These are phyloP conservation scores for Sodiomyces alkalinus DNA, from an alignment of 2,329 filamentous ascomycete genomes.

Conservation along the genomic window DNA sequence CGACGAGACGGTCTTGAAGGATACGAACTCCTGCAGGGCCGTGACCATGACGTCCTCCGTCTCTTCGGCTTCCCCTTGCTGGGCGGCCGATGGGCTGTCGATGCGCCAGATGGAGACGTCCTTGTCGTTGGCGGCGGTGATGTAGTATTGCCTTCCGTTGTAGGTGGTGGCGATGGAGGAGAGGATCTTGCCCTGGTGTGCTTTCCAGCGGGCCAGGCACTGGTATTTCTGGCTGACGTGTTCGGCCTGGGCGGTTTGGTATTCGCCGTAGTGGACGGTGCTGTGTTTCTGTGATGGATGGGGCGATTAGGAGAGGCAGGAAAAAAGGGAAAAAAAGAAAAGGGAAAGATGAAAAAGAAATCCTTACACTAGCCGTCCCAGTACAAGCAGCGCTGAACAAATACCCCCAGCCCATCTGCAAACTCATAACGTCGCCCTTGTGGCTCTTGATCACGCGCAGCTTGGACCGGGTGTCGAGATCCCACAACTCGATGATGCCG, in stretches of 20 bases:
- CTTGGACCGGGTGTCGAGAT: conserved; percentile 84
- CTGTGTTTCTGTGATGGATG: conserved; percentile 40
- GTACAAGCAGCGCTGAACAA: conserved; percentile 82
- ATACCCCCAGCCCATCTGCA: conserved; percentile 73
- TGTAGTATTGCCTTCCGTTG: conserved; percentile 64
- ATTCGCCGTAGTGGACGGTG: conserved; percentile 47
- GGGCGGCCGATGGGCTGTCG: conserved; percentile 8
- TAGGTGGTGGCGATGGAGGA: conserved; percentile 63
- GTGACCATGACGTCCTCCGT: conserved; percentile 46
- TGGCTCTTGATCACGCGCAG: conserved; percentile 74
- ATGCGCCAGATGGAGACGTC: conserved; percentile 82
- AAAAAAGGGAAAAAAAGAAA: conserved; percentile 5
- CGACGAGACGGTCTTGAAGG: conserved; percentile 83
- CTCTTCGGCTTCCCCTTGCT: conserved; percentile 16
- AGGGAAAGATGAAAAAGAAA: not conserved
- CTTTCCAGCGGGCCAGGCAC: conserved; percentile 61
- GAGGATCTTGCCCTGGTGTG: conserved; percentile 76
- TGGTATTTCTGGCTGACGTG: conserved; percentile 68
- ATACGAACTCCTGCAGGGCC: conserved; percentile 71
- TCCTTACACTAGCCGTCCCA: conserved; percentile 64
- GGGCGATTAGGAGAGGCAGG: too few species aligned
- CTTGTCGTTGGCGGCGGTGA: conserved; percentile 88
- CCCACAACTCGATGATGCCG: conserved; percentile 90
- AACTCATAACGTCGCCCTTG: conserved; percentile 67
- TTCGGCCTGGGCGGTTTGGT: conserved; percentile 29